Percentiles rank a stretch among this genome's conserved stretches.
These are phyloP conservation scores for Pleurotus ostreatus DNA, from an alignment of 768 basidiomycete genomes.

Conservation along the genomic window DNA sequence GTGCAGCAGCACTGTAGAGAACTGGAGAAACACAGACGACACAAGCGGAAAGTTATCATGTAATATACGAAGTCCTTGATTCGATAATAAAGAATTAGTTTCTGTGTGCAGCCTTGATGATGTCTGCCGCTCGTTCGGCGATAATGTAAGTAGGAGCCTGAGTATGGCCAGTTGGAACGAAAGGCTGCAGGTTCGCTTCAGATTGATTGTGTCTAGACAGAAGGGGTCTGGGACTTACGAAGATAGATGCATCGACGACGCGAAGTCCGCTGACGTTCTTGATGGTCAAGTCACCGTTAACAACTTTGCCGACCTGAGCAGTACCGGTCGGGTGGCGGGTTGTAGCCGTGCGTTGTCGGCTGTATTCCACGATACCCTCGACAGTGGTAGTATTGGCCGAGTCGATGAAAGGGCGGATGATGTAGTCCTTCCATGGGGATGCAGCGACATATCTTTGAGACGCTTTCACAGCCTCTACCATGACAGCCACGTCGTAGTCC, in stretches of 20 bases:
- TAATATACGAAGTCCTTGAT: no score
- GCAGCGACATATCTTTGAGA: constrained; percentile 21
- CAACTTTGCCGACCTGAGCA: constrained; percentile 27
- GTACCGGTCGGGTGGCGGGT: constrained; percentile 24
- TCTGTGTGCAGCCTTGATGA: constrained; percentile 17
- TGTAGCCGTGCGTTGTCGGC: constrained; percentile 14
- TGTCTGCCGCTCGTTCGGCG: constrained; percentile 26
- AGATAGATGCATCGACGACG: constrained; percentile 33
- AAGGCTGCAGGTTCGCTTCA: constrained; percentile 14
- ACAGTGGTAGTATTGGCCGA: constrained; percentile 22
- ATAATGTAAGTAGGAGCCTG: constrained; percentile 23
- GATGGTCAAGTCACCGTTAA: constrained; percentile 14
- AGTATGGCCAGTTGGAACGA: constrained; percentile 22
- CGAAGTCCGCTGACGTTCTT: constrained; percentile 23
- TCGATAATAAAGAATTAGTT: no score
- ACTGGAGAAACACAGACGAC: no score
- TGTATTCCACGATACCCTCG: constrained; percentile 17
- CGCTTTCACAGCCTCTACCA: constrained; percentile 22
- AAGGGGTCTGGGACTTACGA: constrained; percentile 19
- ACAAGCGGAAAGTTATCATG: no score
- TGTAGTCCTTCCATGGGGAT: constrained; percentile 22
- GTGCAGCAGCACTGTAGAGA: no score
- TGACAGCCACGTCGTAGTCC: constrained; percentile 19
- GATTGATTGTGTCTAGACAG: not conserved
- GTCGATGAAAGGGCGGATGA: constrained; percentile 16